These are phyloP conservation scores for carrot (Daucus carota) DNA, from an alignment of 129 eudicot genomes.

Conservation along the genomic window DNA sequence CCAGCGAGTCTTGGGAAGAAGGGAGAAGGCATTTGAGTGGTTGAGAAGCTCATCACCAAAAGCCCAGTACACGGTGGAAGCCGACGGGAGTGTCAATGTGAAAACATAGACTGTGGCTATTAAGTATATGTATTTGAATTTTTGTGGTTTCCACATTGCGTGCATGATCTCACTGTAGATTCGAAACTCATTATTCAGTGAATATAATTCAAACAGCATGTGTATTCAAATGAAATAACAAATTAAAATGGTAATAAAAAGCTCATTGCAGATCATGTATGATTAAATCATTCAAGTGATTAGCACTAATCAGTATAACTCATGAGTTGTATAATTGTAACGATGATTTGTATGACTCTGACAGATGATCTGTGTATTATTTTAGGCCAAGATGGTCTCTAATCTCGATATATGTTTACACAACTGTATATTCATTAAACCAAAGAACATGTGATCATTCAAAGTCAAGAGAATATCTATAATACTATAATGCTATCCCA, in stretches of 20 bases:
- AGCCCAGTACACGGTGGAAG: constrained; percentile 23
- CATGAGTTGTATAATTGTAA: not conserved
- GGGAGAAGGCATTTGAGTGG: constrained; percentile 20
- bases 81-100: constrained; percentile 24
- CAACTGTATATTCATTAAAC: not conserved
- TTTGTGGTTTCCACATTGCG: constrained; percentile 19
- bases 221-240: not conserved
- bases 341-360: not conserved
- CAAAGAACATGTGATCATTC: not conserved
- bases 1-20: constrained; percentile 14
- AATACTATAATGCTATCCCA: not conserved
- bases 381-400: not conserved
- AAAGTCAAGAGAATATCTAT: not conserved
- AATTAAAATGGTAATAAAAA: not conserved
- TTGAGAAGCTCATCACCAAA: constrained; percentile 22
- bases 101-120: constrained; percentile 20
- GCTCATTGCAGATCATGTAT: not conserved
- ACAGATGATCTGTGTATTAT: not conserved
- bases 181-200: not conserved
- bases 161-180: constrained; percentile 15
- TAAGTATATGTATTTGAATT: constrained; percentile 22
- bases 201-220: not conserved
- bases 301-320: not conserved
- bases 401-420: not conserved
- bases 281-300: not conserved